Conservation (phyloP, 2,329 filamentous ascomycete species). For the Fusarium fujikuroi region DNA sequence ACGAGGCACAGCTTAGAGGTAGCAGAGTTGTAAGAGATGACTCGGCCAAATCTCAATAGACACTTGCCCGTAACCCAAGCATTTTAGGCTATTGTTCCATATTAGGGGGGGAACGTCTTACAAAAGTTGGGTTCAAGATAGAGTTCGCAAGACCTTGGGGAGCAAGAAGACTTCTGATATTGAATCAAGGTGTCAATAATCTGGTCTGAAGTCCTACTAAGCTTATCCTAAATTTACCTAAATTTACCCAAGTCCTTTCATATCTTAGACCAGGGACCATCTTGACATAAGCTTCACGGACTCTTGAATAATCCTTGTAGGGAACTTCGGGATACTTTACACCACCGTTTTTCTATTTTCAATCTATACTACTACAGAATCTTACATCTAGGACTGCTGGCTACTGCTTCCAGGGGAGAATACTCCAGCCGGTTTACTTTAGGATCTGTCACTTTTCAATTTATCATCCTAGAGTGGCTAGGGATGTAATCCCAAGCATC, state of each 20-base stretch:
- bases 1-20: neutral
- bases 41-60: neutral
- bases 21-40: neutral
- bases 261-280: no score
- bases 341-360: neutral
- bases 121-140: neutral
- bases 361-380: neutral
- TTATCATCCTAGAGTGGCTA: rapidly evolving
- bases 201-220: neutral
- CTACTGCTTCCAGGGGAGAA: no score
- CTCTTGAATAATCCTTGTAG: rapidly evolving
- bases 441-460: neutral
- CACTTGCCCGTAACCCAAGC: rapidly evolving
- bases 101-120: neutral
- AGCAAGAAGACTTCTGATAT: neutral
- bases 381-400: neutral
- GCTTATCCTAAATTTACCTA: neutral
- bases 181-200: neutral
- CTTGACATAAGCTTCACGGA: neutral
- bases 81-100: neutral
- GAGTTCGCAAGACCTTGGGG: neutral
- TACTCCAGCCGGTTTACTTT: no score
- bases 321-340: neutral
- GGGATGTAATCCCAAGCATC: neutral
- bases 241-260: neutral